phyloP scores from a whole-genome alignment of 1,139 yeast species.

The Scheffersomyces cryptocercus region DNA sequence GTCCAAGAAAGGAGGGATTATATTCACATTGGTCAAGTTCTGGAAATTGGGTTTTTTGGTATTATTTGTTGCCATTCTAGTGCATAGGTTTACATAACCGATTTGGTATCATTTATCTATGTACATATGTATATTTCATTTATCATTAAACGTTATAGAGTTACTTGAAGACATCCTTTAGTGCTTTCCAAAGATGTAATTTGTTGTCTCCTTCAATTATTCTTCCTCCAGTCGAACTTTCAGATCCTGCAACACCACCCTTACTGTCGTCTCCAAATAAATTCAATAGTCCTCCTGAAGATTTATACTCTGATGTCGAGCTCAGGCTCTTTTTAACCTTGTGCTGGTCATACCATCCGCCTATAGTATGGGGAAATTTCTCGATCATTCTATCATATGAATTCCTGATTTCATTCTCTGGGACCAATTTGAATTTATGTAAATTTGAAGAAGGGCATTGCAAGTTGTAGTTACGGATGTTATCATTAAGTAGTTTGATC shows the following conservation, averaged over 20 bases:
- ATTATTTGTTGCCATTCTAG: conserved; percentile 6
- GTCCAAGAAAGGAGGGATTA: conserved; percentile 3
- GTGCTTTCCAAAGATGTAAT: conserved; percentile 34
- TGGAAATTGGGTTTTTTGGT: conserved; percentile 18
- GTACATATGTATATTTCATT: conserved; percentile 1
- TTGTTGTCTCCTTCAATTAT: conserved; percentile 19
- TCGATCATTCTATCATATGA: conserved; percentile 10
- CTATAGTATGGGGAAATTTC: conserved; percentile 10
- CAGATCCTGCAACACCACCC: conserved; percentile 6
- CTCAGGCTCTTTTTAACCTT: conserved; percentile 8
- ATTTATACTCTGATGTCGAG: background rate
- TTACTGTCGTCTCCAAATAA: conserved; percentile 10
- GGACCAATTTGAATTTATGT: conserved; percentile 62
- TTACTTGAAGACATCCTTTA: conserved; percentile 31
- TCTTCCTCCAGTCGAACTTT: conserved; percentile 6
- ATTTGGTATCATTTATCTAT: conserved; percentile 7
- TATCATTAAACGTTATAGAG: background rate
- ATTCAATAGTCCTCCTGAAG: conserved; percentile 9
- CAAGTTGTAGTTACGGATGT: conserved; percentile 70
- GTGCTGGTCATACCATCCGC: conserved; percentile 21
- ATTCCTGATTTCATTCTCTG: conserved; percentile 51
- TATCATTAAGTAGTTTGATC: conserved; percentile 53
- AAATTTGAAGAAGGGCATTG: conserved; percentile 74
- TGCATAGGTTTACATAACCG: conserved; percentile 1
- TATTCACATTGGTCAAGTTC: conserved; percentile 11